Percentiles rank a stretch among this genome's conserved stretches.
These are phyloP conservation scores for Phytophthora pluvialis DNA, from an alignment of 352 stramenopile species.

Conservation along the genomic window DNA sequence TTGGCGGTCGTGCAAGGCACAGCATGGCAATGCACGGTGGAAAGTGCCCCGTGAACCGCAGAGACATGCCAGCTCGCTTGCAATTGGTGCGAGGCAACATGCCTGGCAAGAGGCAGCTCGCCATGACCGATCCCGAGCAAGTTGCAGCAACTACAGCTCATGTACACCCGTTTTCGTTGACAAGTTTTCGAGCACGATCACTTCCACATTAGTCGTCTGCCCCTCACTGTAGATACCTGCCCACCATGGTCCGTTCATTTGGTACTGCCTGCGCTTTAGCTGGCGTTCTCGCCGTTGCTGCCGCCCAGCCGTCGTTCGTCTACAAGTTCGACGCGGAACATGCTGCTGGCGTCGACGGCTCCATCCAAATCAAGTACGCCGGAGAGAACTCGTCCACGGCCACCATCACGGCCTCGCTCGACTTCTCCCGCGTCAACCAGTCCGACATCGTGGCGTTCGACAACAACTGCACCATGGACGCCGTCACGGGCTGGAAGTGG, in stretches of 20 bases:
- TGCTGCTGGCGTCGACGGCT: conserved; percentile 42
- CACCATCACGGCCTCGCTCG: conserved; percentile 42
- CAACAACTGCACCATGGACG: conserved; percentile 38
- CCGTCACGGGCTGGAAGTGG: conserved; percentile 56
- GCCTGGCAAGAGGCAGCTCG: neutral
- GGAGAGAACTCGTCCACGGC: conserved; percentile 29
- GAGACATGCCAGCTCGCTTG: conserved; percentile 14
- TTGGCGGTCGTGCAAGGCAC: conserved; percentile 5
- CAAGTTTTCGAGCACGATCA: conserved; percentile 11
- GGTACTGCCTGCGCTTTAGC: conserved; percentile 19
- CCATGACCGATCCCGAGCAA: conserved; percentile 14
- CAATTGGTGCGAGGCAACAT: conserved; percentile 23
- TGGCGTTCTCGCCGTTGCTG: conserved; percentile 7
- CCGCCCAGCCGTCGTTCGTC: conserved; percentile 34
- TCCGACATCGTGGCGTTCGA: conserved; percentile 33
- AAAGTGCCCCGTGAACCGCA: conserved; percentile 3
- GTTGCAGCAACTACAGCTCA: neutral
- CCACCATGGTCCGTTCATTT: conserved; percentile 18
- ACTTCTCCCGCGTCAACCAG: conserved; percentile 45
- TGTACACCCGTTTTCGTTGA: conserved; percentile 55
- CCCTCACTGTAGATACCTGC: conserved; percentile 23
- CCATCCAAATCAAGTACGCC: conserved; percentile 46
- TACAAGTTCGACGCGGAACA: conserved; percentile 49
- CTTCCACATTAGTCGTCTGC: conserved; percentile 48
- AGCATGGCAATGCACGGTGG: conserved; percentile 6